Evolutionary conservation across 371 early-diverging fungal species (phyloP), one percentile per base, ranked within the genome.

Genomic region (Rhizopus delemar): DNA sequence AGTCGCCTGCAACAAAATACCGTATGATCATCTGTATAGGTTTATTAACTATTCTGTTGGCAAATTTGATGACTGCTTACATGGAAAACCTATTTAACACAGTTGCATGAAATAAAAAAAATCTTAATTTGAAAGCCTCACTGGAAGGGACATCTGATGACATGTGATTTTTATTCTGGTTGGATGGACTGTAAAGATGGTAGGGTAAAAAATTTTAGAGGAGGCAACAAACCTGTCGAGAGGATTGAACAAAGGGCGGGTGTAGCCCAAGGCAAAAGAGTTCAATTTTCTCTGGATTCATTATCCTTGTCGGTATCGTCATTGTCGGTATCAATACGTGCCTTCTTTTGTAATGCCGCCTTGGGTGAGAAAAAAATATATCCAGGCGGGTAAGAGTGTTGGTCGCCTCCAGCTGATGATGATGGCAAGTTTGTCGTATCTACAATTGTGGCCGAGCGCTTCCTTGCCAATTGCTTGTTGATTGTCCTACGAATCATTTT

Each of bases 1-100:
- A 49, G 54, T 46, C 53, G 60, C 60, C 39, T 60, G 60, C 54
- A 53, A 60, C 0, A 60, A 41, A 41, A 41, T 41, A 41, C 41
- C 41, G 41, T 41, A 41, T 41, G 41, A 41, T 41, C 41, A 41
- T n/a, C 41, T 41, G 41, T 41, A 41, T 41, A 41, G 41, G 41
- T 41, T 41, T 41, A 41, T 41, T 41, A 41, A 41, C 41, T 41
- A 41, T 41, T 41, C 41, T 41, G 41, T 41, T 41, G 41, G 41
- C 41, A 41, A 41, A 41, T 41, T 41, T 41, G 41, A 41, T 41
- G 41, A 41, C n/a, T 41, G 41, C 41, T 41, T 41, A 41, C 41
- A 41, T 41, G 41, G 41, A 41, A 41, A 41, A 41, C 41, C 41
- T 41, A 41, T 41, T 41, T 41, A 41, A 41, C 41, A 41, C 41